A percentile compares a stretch with the other conserved stretches of the same genome.
Evolutionary conservation across 257 asterid species (phyloP).

Genomic region (Voacanga thouarsii): DNA sequence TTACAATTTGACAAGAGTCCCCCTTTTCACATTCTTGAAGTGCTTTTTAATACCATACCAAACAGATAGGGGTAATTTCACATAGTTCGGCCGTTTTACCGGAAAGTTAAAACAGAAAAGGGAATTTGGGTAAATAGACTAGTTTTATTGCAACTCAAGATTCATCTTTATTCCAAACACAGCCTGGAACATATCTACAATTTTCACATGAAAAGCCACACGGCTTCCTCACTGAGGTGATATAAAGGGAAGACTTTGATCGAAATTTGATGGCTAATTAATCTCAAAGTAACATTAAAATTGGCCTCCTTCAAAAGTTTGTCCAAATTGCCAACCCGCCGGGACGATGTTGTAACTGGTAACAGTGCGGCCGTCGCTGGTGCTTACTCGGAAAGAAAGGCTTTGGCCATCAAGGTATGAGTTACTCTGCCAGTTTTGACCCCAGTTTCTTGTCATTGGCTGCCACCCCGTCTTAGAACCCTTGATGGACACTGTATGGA

Average conservation of each 20-base stretch:
- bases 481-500: slow-evolving; percentile 41
- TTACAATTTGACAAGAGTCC: neutral
- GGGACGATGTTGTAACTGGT: slow-evolving; percentile 36
- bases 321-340: slow-evolving; percentile 50
- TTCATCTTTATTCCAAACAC: neutral
- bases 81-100: neutral
- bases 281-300: neutral
- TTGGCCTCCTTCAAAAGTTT: slow-evolving; percentile 46
- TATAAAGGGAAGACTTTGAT: neutral
- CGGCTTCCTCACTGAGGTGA: neutral
- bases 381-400: slow-evolving; percentile 45
- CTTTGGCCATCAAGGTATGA: slow-evolving; percentile 38
- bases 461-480: slow-evolving; percentile 47
- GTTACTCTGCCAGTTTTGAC: slow-evolving; percentile 59
- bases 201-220: neutral
- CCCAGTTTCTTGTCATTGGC: slow-evolving; percentile 56
- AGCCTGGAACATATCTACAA: neutral
- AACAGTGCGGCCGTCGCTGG: slow-evolving; percentile 46
- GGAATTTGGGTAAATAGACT: neutral
- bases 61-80: too few species aligned
- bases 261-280: neutral
- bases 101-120: neutral
- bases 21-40: neutral
- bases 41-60: too few species aligned
- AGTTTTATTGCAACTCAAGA: neutral